Percentiles rank a stretch among this genome's conserved stretches.
These are phyloP conservation scores for Piromyces finnis DNA, from an alignment of 192 early-diverging fungal genomes.

Conservation along the genomic window DNA sequence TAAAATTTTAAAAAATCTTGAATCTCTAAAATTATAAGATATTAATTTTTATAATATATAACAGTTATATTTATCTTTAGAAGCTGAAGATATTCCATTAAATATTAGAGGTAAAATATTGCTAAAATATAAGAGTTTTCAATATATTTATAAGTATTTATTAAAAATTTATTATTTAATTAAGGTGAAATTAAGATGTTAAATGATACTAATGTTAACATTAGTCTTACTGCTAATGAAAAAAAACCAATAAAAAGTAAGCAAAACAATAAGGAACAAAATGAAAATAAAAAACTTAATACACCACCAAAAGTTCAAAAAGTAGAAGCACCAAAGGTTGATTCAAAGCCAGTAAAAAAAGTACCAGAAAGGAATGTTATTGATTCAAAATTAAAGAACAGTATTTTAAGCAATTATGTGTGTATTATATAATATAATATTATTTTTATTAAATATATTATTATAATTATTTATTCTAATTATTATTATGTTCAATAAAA, in stretches of 20 bases:
- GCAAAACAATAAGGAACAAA: neutral
- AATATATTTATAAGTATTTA: no score
- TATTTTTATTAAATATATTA: no score
- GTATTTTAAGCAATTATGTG: neutral
- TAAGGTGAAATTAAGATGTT: neutral
- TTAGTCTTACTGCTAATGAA: neutral
- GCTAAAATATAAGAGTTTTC: no score
- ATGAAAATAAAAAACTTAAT: neutral
- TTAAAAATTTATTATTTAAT: no score
- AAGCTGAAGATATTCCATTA: neutral
- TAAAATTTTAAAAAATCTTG: neutral
- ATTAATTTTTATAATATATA: neutral
- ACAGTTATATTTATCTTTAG: neutral
- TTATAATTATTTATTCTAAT: no score
- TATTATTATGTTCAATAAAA: no score
- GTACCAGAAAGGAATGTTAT: neutral
- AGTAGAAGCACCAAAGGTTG: neutral
- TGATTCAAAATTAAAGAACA: neutral
- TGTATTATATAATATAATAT: neutral
- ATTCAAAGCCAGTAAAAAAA: neutral
- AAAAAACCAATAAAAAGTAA: neutral
- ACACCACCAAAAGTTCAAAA: no score
- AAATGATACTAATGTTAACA: neutral
- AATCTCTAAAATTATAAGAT: neutral
- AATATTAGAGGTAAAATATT: neutral